Evolutionary conservation across 2,329 filamentous ascomycete species (phyloP).

Genomic region (Arthrobotrys pseudoclavata): DNA sequence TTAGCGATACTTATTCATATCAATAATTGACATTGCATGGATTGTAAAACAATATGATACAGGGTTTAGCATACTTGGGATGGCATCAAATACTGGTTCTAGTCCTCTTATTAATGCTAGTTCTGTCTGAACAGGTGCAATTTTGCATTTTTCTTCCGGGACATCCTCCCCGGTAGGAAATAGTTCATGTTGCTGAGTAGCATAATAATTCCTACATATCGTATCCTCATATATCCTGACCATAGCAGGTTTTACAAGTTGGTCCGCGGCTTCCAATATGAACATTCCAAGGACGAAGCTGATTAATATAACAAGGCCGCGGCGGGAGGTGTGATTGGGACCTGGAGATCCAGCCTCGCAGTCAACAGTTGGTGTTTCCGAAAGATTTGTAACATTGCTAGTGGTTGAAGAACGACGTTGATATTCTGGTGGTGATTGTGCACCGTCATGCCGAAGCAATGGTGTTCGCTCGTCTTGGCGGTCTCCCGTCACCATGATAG

Average conservation of each 20-base stretch:
- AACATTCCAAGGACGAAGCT: conserved; percentile 28
- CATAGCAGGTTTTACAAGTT: conserved; percentile 24
- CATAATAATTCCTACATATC: conserved; percentile 52
- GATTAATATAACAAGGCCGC: conserved; percentile 21
- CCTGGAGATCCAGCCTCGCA: conserved; percentile 9
- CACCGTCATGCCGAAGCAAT: conserved; percentile 5
- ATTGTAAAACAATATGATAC: neutral
- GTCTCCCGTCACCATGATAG: conserved; percentile 7
- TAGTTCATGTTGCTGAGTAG: conserved; percentile 20
- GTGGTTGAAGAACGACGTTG: neutral
- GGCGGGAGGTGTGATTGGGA: conserved; percentile 13
- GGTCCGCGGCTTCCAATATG: conserved; percentile 28
- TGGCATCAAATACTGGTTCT: conserved; percentile 57
- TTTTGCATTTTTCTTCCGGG: conserved; percentile 53
- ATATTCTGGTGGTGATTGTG: neutral
- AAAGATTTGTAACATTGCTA: neutral
- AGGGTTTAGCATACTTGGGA: conserved; percentile 32
- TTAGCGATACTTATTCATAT: conserved; percentile 3
- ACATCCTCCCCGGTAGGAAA: conserved; percentile 28
- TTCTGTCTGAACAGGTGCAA: conserved; percentile 48
- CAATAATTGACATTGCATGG: neutral
- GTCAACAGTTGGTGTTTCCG: conserved; percentile 15
- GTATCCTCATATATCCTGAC: conserved; percentile 56
- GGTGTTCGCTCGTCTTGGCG: conserved; percentile 36
- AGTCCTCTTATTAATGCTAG: conserved; percentile 44